phyloP scores from a whole-genome alignment of 139 green algal species.

The Choricystis sp. region DNA sequence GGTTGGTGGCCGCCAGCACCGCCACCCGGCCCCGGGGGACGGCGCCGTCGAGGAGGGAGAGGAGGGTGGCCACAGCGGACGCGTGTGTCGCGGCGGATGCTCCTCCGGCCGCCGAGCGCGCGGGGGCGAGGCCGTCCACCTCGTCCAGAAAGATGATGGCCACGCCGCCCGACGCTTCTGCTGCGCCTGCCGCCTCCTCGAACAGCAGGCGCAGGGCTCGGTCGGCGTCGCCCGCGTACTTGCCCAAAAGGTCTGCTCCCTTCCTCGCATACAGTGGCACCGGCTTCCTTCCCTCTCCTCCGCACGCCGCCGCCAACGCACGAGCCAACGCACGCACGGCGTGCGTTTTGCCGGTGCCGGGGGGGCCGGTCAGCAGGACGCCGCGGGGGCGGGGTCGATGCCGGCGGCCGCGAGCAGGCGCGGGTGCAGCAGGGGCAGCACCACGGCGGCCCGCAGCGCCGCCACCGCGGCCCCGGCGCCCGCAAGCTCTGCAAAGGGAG shows the following conservation, averaged over 20 bases:
- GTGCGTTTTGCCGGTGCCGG: constrained; percentile 59
- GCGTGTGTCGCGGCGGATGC: background rate
- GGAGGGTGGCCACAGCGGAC: constrained; percentile 67
- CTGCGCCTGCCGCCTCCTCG: constrained; percentile 57
- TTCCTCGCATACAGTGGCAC: constrained; percentile 70
- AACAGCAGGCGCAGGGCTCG: constrained; percentile 68
- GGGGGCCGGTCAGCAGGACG: constrained; percentile 45
- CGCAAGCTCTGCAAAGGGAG: constrained; percentile 27
- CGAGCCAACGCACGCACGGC: constrained; percentile 30
- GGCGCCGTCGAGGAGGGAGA: constrained; percentile 75
- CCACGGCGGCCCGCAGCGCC: constrained; percentile 55
- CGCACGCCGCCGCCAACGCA: constrained; percentile 32
- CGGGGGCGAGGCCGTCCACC: constrained; percentile 61
- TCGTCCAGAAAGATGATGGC: constrained; percentile 86
- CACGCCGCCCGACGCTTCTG: constrained; percentile 24
- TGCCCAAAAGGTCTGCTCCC: constrained; percentile 76
- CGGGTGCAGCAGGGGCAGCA: constrained; percentile 74
- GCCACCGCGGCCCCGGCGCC: constrained; percentile 31
- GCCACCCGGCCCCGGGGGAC: constrained; percentile 46
- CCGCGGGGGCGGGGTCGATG: constrained; percentile 27
- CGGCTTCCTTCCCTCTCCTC: constrained; percentile 11
- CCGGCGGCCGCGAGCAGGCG: constrained; percentile 41
- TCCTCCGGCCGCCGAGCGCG: constrained; percentile 3
- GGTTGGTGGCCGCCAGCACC: constrained; percentile 69
- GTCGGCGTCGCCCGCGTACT: constrained; percentile 79